Evolutionary conservation across 2,329 filamentous ascomycete species (phyloP).

Genomic region (Colletotrichum coccodes): DNA sequence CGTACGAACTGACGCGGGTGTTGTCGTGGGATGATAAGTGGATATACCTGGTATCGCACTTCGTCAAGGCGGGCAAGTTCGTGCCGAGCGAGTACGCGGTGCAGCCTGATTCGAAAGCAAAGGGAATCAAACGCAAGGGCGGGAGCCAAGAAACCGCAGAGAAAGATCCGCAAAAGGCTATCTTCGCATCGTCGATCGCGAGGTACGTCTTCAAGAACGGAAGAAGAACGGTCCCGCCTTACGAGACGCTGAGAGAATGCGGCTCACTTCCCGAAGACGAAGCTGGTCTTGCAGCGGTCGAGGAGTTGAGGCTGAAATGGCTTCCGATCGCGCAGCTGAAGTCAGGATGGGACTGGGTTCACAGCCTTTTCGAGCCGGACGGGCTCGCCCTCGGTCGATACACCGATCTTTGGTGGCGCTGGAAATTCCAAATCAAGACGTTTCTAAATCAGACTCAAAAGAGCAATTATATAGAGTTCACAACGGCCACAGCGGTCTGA

Average conservation of each 20-base stretch:
- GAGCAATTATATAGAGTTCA: too few species aligned
- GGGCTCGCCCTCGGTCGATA: conserved; percentile 9
- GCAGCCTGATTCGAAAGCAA: conserved; percentile 23
- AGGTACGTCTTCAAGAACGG: conserved; percentile 88
- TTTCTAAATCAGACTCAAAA: not conserved
- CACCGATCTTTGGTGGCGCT: conserved; percentile 15
- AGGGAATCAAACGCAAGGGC: too few species aligned
- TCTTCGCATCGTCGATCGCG: conserved; percentile 77
- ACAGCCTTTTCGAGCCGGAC: conserved; percentile 9
- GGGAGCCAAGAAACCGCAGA: not conserved
- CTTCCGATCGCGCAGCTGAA: not conserved
- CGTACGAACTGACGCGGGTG: conserved; percentile 26
- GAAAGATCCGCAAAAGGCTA: conserved; percentile 64
- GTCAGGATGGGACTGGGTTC: conserved; percentile 14
- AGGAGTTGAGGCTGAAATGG: conserved; percentile 2
- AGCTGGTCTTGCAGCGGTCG: not conserved
- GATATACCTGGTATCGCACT: conserved; percentile 80
- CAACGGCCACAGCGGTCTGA: too few species aligned
- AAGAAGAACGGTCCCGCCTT: conserved; percentile 84
- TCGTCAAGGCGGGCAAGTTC: conserved; percentile 70
- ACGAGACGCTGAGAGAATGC: conserved; percentile 75
- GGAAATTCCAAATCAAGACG: not conserved
- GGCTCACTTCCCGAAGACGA: conserved; percentile 73
- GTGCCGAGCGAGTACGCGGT: conserved; percentile 61
- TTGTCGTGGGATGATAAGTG: conserved; percentile 80